phyloP scores from a whole-genome alignment of 352 stramenopile species.

The Phytophthora cactorum region DNA sequence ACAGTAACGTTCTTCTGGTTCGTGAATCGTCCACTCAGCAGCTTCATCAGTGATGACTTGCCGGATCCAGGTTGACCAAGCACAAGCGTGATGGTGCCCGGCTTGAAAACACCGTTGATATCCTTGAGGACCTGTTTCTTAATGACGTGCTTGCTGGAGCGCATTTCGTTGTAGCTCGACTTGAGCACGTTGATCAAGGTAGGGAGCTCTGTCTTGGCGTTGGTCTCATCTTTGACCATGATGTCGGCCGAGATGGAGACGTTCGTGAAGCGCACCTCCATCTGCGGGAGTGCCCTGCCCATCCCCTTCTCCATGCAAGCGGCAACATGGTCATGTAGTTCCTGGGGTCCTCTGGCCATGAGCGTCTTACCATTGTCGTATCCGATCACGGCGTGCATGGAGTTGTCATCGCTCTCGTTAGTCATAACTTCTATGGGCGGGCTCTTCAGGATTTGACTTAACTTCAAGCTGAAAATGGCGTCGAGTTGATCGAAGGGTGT shows the following conservation, averaged over 20 bases:
- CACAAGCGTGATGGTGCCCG: slow-evolving; percentile 14
- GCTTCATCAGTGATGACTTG: slow-evolving; percentile 20
- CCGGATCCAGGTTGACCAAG: slow-evolving; percentile 12
- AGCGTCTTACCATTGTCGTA: slow-evolving; percentile 37
- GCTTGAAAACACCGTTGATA: slow-evolving; percentile 14
- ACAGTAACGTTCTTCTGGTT: slow-evolving; percentile 32
- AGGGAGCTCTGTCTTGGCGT: slow-evolving; percentile 14
- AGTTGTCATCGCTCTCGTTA: no score
- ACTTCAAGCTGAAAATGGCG: no score
- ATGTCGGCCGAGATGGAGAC: slow-evolving; percentile 34
- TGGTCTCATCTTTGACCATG: slow-evolving; percentile 14
- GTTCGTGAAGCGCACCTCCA: no score
- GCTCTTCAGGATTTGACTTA: no score
- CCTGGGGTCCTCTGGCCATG: slow-evolving; percentile 33
- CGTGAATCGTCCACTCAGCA: slow-evolving; percentile 34
- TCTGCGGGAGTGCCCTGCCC: no score
- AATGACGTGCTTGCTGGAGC: slow-evolving; percentile 31
- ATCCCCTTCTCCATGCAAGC: slow-evolving; percentile 27
- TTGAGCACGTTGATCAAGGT: slow-evolving; percentile 22
- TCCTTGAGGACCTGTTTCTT: slow-evolving; percentile 30
- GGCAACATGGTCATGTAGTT: slow-evolving; percentile 36
- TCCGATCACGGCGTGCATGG: slow-evolving; percentile 12
- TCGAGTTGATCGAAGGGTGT: no score
- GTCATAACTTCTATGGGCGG: no score
- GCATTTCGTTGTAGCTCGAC: slow-evolving; percentile 18